Percentiles rank a stretch among this genome's conserved stretches.
phyloP scores from a whole-genome alignment of 768 basidiomycete species.

The Suillus luteus region DNA sequence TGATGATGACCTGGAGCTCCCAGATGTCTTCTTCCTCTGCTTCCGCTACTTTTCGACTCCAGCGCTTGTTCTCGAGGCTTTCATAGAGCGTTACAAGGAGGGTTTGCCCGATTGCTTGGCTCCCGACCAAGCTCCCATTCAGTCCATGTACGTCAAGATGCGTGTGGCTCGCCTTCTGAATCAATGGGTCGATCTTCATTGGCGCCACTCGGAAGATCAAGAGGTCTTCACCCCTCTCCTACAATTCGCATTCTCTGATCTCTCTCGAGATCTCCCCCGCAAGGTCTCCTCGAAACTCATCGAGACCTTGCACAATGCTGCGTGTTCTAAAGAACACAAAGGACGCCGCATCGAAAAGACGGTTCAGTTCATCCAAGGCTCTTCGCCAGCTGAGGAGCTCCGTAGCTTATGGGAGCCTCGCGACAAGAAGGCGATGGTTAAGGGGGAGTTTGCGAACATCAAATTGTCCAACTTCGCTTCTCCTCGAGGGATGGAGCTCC shows the following conservation, averaged over 20 bases:
- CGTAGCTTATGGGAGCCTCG: slow-evolving; percentile 29
- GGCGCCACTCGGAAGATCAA: slow-evolving; percentile 56
- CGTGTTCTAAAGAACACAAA: slow-evolving; percentile 23
- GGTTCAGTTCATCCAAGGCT: slow-evolving; percentile 24
- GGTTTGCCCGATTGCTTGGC: slow-evolving; percentile 18
- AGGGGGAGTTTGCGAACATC: slow-evolving; percentile 27
- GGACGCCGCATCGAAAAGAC: slow-evolving; percentile 31
- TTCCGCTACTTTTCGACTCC: slow-evolving; percentile 71
- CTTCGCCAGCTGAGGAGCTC: slow-evolving; percentile 22
- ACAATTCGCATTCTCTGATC: slow-evolving; percentile 33
- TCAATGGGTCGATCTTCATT: slow-evolving; percentile 73
- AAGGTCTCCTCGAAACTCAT: slow-evolving; percentile 31
- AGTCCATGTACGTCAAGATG: slow-evolving; percentile 52
- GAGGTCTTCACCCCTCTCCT: slow-evolving; percentile 32
- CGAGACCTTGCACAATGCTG: slow-evolving; percentile 32
- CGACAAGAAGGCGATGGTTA: slow-evolving; percentile 32
- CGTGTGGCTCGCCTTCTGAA: slow-evolving; percentile 62
- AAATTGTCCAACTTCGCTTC: slow-evolving; percentile 39
- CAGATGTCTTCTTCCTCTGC: slow-evolving; percentile 61
- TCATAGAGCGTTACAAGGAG: slow-evolving; percentile 54
- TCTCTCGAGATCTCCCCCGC: slow-evolving; percentile 33
- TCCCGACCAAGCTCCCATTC: slow-evolving; percentile 38
- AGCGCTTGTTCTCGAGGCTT: slow-evolving; percentile 41
- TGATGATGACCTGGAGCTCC: slow-evolving; percentile 44
- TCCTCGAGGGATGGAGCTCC: slow-evolving; percentile 39